Conservation (phyloP, 164 flowering plant genomes). For the Aristolochia californica region DNA sequence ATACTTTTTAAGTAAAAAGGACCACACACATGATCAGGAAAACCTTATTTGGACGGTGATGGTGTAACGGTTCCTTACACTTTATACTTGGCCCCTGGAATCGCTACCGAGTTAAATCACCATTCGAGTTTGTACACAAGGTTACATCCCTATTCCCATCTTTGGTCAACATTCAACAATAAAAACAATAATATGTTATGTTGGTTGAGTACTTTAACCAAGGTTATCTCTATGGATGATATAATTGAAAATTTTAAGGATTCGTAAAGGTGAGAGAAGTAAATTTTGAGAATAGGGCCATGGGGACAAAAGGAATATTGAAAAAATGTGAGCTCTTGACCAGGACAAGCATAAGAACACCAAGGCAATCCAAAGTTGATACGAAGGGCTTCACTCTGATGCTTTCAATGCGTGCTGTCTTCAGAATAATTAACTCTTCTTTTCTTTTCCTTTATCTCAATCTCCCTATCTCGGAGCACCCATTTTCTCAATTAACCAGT, state of each 20-base stretch:
- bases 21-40: no score
- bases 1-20: no score
- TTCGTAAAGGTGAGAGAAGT: background rate
- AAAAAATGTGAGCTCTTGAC: background rate
- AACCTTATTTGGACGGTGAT: no score
- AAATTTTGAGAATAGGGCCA: constrained; percentile 8
- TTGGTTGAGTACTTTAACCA: background rate
- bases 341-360: background rate
- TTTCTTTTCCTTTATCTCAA: background rate
- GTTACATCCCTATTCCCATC: no score
- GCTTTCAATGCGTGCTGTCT: background rate
- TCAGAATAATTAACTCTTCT: background rate
- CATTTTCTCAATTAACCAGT: no score
- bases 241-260: background rate
- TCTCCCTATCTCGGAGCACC: no score
- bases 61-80: no score
- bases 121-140: no score
- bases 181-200: no score
- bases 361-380: background rate
- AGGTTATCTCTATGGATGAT: background rate
- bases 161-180: no score
- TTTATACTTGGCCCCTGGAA: no score
- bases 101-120: no score
- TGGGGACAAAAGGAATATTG: background rate
- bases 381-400: background rate